Base-by-base conservation (phyloP, 1,284 basidiomycete genomes). In the Vanrija pseudolonga region DNA sequence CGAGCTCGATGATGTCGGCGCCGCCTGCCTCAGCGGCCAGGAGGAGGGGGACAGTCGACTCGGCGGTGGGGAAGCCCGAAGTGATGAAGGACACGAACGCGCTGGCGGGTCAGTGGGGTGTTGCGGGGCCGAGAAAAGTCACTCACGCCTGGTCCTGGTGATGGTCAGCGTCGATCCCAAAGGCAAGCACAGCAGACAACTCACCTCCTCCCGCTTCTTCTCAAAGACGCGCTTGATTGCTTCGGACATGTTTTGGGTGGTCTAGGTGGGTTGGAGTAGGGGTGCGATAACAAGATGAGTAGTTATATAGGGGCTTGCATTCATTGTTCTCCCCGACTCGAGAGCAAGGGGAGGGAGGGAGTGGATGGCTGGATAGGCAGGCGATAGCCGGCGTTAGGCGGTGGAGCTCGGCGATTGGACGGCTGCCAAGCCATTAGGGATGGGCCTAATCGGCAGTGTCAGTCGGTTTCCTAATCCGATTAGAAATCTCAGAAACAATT, bases 1-100 rank as follows among this genome's bases (percentile, higher is more conserved):
- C 96, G 32, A 98, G 83, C 77, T 98, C 95, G 62, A 98, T 95
- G 62, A 98, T 85, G 74, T 98, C 93, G 45, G 90, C 85, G 20
- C 95, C 96, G 46, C 94, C 95, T 44, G 83, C 82, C 76, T 98
- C 87, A 83, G 98, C 88, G 19, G 88, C 88, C 38, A 98, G 84
- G 79, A 98, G 77, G 53, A 95, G 81, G 4, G 89, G 85, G 15
- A 96, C 90, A 0, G 95, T 97, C 58, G 88, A 86, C 66, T 85
- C 80, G 50, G 77, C 76, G 12, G 80, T 84, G 22, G 92, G 93
- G 77, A 85, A 96, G 23, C 93, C 93, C 53, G 91, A 92, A 20
- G 93, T 97, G 63, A 96, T 80, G 77, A 95, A 96, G 43, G 91
- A 89, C 57, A 93, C 84, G 57, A 93, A 80, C 19, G 86, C 90